Evolutionary conservation across 2,329 filamentous ascomycete genomes (phyloP).

Genomic region (Epichloe sp.): DNA sequence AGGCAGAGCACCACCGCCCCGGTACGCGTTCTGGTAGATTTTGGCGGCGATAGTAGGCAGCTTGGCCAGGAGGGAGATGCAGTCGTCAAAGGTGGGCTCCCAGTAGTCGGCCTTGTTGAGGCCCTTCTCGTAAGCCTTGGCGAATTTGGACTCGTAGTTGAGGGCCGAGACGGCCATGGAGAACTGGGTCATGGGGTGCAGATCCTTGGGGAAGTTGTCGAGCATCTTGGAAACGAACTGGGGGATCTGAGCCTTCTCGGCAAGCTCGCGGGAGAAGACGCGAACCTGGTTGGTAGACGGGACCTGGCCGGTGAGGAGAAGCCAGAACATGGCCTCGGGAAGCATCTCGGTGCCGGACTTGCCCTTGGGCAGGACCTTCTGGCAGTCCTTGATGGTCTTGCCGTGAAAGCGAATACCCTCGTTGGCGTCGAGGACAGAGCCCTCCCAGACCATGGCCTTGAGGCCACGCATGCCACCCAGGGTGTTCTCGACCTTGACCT

Average conservation of each 20-base stretch:
- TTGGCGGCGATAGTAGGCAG: slow-evolving; percentile 92
- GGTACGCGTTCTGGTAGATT: slow-evolving; percentile 89
- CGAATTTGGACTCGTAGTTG: slow-evolving; percentile 88
- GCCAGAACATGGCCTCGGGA: slow-evolving; percentile 99
- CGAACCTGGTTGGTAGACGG: slow-evolving; percentile 74
- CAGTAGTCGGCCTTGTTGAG: slow-evolving; percentile 95
- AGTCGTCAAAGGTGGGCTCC: slow-evolving; percentile 96
- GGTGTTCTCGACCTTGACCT: slow-evolving; percentile 87
- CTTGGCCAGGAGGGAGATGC: slow-evolving; percentile 86
- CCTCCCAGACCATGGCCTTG: slow-evolving; percentile 98
- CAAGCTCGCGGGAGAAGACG: slow-evolving; percentile 70
- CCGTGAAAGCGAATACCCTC: slow-evolving; percentile 98
- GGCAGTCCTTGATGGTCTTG: slow-evolving; percentile 95
- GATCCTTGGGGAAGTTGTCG: slow-evolving; percentile 73
- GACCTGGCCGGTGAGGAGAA: slow-evolving; percentile 84
- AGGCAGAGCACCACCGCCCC: slow-evolving; percentile 59
- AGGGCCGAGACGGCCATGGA: slow-evolving; percentile 90
- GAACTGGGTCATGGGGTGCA: slow-evolving; percentile 98
- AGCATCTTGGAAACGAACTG: slow-evolving; percentile 77
- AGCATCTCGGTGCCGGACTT: slow-evolving; percentile 91
- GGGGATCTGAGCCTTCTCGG: slow-evolving; percentile 73
- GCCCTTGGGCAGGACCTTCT: slow-evolving; percentile 84
- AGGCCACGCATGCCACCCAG: slow-evolving; percentile 95
- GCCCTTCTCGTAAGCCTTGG: slow-evolving; percentile 81
- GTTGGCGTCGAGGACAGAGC: slow-evolving; percentile 88